Evolutionary conservation across 73 alveolate species (phyloP), one percentile per base, ranked within the genome.

Genomic region (Blepharisma japonicum): DNA sequence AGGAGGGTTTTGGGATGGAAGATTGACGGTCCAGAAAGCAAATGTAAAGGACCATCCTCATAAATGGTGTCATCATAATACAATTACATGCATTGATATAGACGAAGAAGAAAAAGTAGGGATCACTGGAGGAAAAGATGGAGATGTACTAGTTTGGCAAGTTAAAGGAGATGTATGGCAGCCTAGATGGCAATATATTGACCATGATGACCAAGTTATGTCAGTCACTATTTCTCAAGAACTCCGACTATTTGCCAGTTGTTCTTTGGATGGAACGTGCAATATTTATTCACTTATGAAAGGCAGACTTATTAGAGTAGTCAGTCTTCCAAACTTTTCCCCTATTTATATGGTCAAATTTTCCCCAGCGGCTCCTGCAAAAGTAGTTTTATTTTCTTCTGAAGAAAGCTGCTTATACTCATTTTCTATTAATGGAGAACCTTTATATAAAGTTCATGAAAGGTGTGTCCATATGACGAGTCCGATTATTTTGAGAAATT

Each of bases 361-460:
- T 55, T 48, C 94, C 67, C 55, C 68, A 53, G 45, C 87, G 45
- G 95, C 96, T 8, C 86, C 91, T 8, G 81, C 91, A 32, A 88
- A 90, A 14, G 77, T 91, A 27, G 68, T 90, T 25, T 84, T 89
- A 81, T 87, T 53, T 76, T 89, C 96, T 50, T 55, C 79, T 27
- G 68, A 68, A 38, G 94, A 92, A 72, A 77, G 83, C 53, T 18
- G 56, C 11, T 55, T 93, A 66, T 87, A 79, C 79, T 53, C 92
- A 7, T 91, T 55, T 78, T 67, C 91, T 27, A 71, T 92, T 6
- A 92, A 92, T 77, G 96, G 93, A 45, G 83, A 74, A 14, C 77
- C 82, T 45, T 77, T 90, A 14, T 91, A 79, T 39, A 81, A 78
- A 55, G 71, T 55, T 71, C 55, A 27, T 32, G 98, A 90, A 70